Base-by-base conservation (phyloP, 2,329 filamentous ascomycete species). In the Akanthomyces muscarius region DNA sequence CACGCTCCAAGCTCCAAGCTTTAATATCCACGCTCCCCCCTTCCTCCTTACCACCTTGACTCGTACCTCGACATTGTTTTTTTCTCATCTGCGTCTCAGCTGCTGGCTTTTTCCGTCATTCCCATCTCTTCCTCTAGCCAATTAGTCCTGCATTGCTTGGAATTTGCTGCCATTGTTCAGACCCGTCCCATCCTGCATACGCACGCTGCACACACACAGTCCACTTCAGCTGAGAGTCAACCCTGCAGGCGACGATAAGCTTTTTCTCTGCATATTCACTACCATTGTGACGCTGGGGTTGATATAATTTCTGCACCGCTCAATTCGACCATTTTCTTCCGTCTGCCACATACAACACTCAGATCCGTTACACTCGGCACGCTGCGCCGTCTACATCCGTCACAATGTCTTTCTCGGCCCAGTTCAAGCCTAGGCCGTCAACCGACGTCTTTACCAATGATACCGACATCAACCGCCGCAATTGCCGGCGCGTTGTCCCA, bases 391-490 rank as follows among this genome's bases (percentile, higher is more conserved):
- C 52, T 16, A 45, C 44, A 13, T 33, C 45, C 16, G 21, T 51
- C 60, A 44, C 21, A 48, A 74, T 74, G 72, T 66, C 71, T 48
- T 70, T 70, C 65, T 72, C 72, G 8, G 65, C 71, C 33, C 68
- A 68, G 18, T 74, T 69, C 66, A 71, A 64, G 53, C 66, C 69
- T 36, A 68, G 71, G 53, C 84, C 84, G 25, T 71, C 81, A 47
- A 86, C 84, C 58, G 83, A 86, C 71, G 76, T 86, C 71, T 86
- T 89, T 75, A 89, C 86, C 59, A 77, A 73, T 67, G 87, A 89
- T 71, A 89, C 86, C 48, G 84, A 86, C 70, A 88, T 91, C 73
- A 86, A 91, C 74, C 80, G 85, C 56, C 80, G 85, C 67, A 77
- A 86, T 78, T 87, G 86, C 73, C 82, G 80, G 64, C 86, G 89